Evolutionary conservation across 2,329 filamentous ascomycete genomes (phyloP).

Genomic region (Ilyonectria mors-panacis): DNA sequence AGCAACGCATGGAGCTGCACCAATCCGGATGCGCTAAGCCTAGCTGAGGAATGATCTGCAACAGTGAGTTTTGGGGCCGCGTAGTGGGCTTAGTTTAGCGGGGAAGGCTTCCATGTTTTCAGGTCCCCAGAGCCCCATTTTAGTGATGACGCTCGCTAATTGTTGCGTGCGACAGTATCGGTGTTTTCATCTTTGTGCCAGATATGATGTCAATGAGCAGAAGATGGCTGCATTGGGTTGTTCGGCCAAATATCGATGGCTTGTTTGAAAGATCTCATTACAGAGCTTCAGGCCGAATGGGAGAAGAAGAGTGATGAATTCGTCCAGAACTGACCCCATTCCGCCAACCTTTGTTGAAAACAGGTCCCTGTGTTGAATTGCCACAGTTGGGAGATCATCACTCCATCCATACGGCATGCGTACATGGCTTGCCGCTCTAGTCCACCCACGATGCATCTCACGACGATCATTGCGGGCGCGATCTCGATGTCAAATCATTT

Average conservation of each 20-base stretch:
- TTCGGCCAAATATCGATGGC: neutral
- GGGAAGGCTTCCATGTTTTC: constrained; percentile 4
- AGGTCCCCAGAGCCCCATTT: neutral
- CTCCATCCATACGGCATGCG: constrained; percentile 37
- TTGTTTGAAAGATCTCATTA: neutral
- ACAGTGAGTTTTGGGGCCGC: neutral
- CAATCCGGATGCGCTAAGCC: constrained; percentile 17
- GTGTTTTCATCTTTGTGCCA: neutral
- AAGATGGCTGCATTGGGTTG: neutral
- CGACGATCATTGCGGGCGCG: constrained; percentile 23
- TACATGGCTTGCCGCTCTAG: constrained; percentile 43
- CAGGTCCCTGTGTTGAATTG: neutral
- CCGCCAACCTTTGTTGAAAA: constrained; percentile 5
- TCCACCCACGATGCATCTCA: constrained; percentile 10
- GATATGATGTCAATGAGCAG: neutral
- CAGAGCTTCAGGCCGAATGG: too few species aligned
- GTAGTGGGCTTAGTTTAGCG: neutral
- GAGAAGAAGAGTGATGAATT: too few species aligned
- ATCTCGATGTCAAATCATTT: constrained; percentile 30
- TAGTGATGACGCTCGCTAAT: constrained; percentile 1
- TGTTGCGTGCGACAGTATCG: neutral
- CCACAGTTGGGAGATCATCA: constrained; percentile 15
- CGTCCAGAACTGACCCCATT: neutral
- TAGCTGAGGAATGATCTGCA: constrained; percentile 3
- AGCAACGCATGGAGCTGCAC: constrained; percentile 14